These are phyloP conservation scores for Liquidambar formosana DNA, from an alignment of 164 flowering plant species.

Conservation along the genomic window DNA sequence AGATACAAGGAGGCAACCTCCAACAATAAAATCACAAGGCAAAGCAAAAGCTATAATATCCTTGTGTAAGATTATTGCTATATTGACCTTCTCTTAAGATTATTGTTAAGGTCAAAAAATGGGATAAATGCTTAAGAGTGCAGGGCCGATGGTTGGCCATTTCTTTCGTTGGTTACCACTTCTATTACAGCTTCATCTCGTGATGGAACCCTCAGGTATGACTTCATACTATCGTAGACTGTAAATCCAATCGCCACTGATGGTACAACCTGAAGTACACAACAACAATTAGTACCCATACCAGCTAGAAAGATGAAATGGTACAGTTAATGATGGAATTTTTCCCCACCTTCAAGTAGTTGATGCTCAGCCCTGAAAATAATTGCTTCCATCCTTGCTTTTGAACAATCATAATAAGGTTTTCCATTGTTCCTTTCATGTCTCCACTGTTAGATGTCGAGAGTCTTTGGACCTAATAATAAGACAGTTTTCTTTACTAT, in stretches of 20 bases:
- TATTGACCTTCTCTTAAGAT: no score
- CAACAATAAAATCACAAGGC: neutral
- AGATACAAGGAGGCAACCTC: neutral
- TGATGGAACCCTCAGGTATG: slow-evolving; percentile 74
- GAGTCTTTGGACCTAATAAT: slow-evolving; percentile 68
- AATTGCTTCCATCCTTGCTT: slow-evolving; percentile 92
- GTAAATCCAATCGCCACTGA: slow-evolving; percentile 98
- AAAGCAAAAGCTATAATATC: neutral
- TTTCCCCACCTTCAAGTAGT: slow-evolving; percentile 72
- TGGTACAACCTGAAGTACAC: slow-evolving; percentile 78
- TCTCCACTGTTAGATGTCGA: slow-evolving; percentile 36
- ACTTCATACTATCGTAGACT: slow-evolving; percentile 83
- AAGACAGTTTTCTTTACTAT: slow-evolving; percentile 9
- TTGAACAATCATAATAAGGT: slow-evolving; percentile 54
- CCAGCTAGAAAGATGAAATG: neutral
- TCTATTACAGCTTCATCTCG: slow-evolving; percentile 55
- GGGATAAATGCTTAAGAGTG: slow-evolving; percentile 27
- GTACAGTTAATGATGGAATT: neutral
- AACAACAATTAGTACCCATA: neutral
- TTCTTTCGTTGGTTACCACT: slow-evolving; percentile 40
- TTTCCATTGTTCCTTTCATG: slow-evolving; percentile 71
- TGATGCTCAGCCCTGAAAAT: slow-evolving; percentile 94
- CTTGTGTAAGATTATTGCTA: neutral
- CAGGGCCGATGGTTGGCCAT: slow-evolving; percentile 36
- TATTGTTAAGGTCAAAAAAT: neutral